A percentile compares a stretch with the other conserved stretches of the same genome.
Evolutionary conservation across 106 monocot genomes (phyloP).

Genomic region (Apostasia shenzhenica): DNA sequence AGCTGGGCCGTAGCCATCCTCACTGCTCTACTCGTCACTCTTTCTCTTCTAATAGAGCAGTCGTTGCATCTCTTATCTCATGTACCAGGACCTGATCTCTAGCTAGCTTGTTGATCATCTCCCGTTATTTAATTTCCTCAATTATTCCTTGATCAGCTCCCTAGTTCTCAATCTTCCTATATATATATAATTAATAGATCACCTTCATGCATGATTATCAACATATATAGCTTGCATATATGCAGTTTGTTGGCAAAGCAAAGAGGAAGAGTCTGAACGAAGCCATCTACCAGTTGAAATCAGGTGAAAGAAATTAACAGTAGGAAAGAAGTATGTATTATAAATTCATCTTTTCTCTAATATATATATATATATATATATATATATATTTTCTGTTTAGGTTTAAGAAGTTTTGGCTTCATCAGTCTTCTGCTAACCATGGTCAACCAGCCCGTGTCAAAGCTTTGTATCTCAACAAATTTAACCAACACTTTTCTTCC

Average conservation of each 20-base stretch:
- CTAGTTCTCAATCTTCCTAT: not conserved
- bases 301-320: slow-evolving; percentile 2
- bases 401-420: slow-evolving; percentile 21
- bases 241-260: slow-evolving; percentile 12
- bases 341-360: too few relatives aligned
- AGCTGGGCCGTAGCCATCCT: slow-evolving; percentile 31
- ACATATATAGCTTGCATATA: not conserved
- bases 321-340: too few relatives aligned
- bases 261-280: slow-evolving; percentile 16
- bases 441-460: slow-evolving; percentile 15
- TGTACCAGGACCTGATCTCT: not conserved
- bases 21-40: slow-evolving; percentile 12
- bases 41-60: slow-evolving; percentile 18
- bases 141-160: too few relatives aligned
- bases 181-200: not conserved
- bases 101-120: not conserved
- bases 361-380: not conserved
- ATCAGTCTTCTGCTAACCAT: slow-evolving; percentile 17
- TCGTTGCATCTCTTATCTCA: slow-evolving; percentile 9
- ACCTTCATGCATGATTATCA: not conserved
- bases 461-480: slow-evolving; percentile 18
- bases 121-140: not conserved
- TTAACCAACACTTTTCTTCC: slow-evolving; percentile 12
- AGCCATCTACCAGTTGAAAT: slow-evolving; percentile 16
- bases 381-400: not conserved